Conservation (phyloP, 1,284 basidiomycete species). For the Austroboletus niveus region DNA sequence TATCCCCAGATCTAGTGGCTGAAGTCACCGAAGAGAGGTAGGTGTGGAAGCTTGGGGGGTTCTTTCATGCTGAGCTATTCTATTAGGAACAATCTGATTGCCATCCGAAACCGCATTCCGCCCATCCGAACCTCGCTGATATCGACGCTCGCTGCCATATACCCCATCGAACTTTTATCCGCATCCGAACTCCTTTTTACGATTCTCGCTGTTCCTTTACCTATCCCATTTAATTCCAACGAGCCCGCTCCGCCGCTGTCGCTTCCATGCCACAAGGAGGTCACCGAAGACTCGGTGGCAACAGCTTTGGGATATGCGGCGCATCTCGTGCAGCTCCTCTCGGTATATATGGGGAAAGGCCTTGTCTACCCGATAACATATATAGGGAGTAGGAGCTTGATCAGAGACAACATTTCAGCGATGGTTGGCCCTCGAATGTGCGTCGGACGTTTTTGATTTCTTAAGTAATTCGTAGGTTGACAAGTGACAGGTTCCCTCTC, state of each 20-base stretch:
- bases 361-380: conserved; percentile 88
- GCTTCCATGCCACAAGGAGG: conserved; percentile 60
- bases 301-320: conserved; percentile 88
- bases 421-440: conserved; percentile 93
- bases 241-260: conserved; percentile 86
- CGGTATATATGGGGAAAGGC: conserved; percentile 74
- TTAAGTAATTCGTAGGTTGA: conserved; percentile 10
- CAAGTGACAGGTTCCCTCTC: conserved; percentile 76
- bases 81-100: conserved; percentile 43
- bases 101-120: conserved; percentile 49
- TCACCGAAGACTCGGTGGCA: conserved; percentile 83
- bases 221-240: conserved; percentile 72
- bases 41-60: not conserved
- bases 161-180: conserved; percentile 84
- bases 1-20: conserved; percentile 34
- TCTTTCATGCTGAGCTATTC: conserved; percentile 5
- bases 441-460: conserved; percentile 30
- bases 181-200: conserved; percentile 82
- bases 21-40: conserved; percentile 27
- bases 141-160: conserved; percentile 76
- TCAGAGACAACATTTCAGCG: conserved; percentile 86
- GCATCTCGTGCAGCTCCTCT: conserved; percentile 77
- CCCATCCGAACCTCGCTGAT: conserved; percentile 67
- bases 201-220: conserved; percentile 79
- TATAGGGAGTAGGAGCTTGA: conserved; percentile 83